phyloP scores from a whole-genome alignment of 2,329 filamentous ascomycete species.

The Xylaria arbuscula region DNA sequence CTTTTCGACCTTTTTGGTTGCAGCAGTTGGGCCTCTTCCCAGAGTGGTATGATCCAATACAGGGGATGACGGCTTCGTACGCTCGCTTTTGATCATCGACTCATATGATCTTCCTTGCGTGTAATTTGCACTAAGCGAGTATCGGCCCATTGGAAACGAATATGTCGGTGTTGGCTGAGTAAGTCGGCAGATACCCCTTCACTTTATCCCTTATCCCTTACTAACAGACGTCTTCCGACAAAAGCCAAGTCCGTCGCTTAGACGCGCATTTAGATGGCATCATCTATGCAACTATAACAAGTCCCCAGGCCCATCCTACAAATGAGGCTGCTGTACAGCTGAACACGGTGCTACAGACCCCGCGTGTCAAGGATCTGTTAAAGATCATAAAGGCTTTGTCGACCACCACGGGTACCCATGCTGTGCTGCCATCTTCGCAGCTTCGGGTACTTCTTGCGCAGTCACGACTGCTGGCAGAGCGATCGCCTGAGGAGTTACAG shows the following conservation, averaged over 20 bases:
- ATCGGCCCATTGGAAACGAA: constrained; percentile 29
- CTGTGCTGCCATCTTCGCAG: constrained; percentile 68
- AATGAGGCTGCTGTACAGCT: constrained; percentile 55
- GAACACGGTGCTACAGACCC: constrained; percentile 62
- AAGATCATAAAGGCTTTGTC: constrained; percentile 77
- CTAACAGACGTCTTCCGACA: constrained; percentile 28
- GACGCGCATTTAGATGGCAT: constrained; percentile 75
- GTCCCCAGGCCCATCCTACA: constrained; percentile 54
- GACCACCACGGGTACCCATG: constrained; percentile 71
- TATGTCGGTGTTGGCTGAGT: constrained; percentile 64
- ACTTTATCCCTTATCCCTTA: constrained; percentile 18
- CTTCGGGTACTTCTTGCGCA: constrained; percentile 72
- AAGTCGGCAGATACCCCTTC: constrained; percentile 45
- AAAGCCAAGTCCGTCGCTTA: constrained; percentile 67
- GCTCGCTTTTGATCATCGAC: constrained; percentile 36
- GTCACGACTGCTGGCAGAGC: constrained; percentile 63
- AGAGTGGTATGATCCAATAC: constrained; percentile 41
- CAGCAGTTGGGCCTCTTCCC: constrained; percentile 18
- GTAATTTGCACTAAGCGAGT: constrained; percentile 22
- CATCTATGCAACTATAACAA: constrained; percentile 59
- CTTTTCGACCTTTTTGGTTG: constrained; percentile 17
- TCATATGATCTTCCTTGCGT: constrained; percentile 35
- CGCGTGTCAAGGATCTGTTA: constrained; percentile 71
- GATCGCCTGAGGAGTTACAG: constrained; percentile 43
- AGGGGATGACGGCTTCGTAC: constrained; percentile 37